These are phyloP conservation scores for Austropuccinia psidii DNA, from an alignment of 1,284 basidiomycete species.

Conservation along the genomic window DNA sequence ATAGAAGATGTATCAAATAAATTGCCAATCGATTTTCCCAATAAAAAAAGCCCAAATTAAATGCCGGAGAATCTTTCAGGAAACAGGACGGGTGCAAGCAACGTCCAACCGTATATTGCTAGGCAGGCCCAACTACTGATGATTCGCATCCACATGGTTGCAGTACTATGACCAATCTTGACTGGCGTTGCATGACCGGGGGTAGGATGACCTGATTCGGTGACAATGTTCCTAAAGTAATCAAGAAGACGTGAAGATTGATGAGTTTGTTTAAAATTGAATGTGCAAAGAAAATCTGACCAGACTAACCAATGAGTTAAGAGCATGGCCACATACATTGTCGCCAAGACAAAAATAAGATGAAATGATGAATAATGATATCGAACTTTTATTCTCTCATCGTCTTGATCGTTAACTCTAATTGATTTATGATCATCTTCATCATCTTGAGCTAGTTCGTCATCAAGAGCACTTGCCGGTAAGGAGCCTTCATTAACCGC, in stretches of 20 bases:
- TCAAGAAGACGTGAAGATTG: slow-evolving; percentile 11
- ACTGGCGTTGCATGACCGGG: slow-evolving; percentile 57
- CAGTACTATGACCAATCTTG: slow-evolving; percentile 87
- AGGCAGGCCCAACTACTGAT: slow-evolving; percentile 93
- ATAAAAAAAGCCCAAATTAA: too few relatives aligned
- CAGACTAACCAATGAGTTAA: slow-evolving; percentile 85
- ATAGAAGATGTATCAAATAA: too few relatives aligned
- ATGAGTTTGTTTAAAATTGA: slow-evolving; percentile 41
- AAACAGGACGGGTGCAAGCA: slow-evolving; percentile 26
- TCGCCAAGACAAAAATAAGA: slow-evolving; percentile 86
- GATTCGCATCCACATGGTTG: slow-evolving; percentile 99
- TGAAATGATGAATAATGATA: slow-evolving; percentile 99
- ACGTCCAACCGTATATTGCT: slow-evolving; percentile 73
- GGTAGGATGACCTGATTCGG: slow-evolving; percentile 22
- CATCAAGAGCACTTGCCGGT: slow-evolving; percentile 82
- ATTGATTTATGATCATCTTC: slow-evolving; percentile 58
- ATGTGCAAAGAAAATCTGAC: slow-evolving; percentile 44
- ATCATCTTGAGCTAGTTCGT: slow-evolving; percentile 57
- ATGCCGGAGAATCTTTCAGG: slow-evolving; percentile 35
- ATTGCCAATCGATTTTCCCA: too few relatives aligned
- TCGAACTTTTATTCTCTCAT: slow-evolving; percentile 90
- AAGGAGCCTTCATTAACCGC: slow-evolving; percentile 76
- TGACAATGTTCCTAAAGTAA: slow-evolving; percentile 25
- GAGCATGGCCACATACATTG: slow-evolving; percentile 98
- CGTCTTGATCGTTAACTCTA: slow-evolving; percentile 51